Percentiles rank a stretch among this genome's conserved stretches.
Evolutionary conservation across 345 rosid species (phyloP).

Genomic region (Rhodamnia argentea): DNA sequence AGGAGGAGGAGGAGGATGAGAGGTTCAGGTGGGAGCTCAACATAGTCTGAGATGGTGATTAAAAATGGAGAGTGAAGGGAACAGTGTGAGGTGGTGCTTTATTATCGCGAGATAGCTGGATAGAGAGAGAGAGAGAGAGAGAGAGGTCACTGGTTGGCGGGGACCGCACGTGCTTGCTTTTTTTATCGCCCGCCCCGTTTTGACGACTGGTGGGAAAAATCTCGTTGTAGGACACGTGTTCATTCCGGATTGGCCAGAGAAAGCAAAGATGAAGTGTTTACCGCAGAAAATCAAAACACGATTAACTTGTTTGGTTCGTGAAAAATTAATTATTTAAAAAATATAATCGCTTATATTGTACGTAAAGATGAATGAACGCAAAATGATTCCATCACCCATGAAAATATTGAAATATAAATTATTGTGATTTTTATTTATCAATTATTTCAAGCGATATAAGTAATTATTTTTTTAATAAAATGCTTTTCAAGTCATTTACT

Average conservation of each 20-base stretch:
- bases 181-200: background rate
- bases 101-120: background rate
- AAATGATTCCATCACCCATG: too few species aligned
- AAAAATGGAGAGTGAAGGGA: conserved; percentile 7
- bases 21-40: background rate
- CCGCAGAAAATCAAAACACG: too few species aligned
- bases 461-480: too few species aligned
- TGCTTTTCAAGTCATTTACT: too few species aligned
- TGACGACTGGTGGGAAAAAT: too few species aligned
- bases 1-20: conserved; percentile 10
- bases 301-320: too few species aligned
- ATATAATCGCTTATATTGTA: too few species aligned
- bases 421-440: too few species aligned
- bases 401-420: too few species aligned
- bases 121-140: background rate
- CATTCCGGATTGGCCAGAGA: background rate
- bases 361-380: too few species aligned
- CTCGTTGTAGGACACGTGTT: background rate
- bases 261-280: background rate
- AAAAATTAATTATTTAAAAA: background rate
- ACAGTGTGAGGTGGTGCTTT: background rate
- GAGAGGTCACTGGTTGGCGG: background rate
- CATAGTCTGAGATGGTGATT: background rate
- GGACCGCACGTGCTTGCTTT: background rate
- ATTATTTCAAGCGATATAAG: too few species aligned